These are phyloP conservation scores for Schoenoplectus triqueter DNA, from an alignment of 202 grass and related monocot genomes.

Conservation along the genomic window DNA sequence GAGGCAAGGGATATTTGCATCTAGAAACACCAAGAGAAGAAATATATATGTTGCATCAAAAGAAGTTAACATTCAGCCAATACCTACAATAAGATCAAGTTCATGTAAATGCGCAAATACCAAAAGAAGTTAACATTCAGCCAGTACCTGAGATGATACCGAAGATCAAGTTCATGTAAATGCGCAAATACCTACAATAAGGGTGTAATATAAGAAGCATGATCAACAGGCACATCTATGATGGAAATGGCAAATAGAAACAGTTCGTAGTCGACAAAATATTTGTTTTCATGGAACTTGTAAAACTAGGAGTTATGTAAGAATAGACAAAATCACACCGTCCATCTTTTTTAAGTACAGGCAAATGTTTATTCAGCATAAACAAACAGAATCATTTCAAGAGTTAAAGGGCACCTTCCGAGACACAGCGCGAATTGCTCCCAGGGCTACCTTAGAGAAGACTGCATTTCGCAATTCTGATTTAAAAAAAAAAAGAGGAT, in stretches of 20 bases:
- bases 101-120: slow-evolving; percentile 97
- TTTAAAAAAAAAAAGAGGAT: slow-evolving; percentile 28
- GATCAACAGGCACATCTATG: slow-evolving; percentile 8
- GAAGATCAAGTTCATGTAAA: slow-evolving; percentile 97
- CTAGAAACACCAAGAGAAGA: not conserved
- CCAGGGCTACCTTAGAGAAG: slow-evolving; percentile 94
- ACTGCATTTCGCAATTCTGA: slow-evolving; percentile 90
- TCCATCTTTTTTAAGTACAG: slow-evolving; percentile 19
- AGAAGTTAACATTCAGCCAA: slow-evolving; percentile 17
- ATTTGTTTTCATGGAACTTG: not conserved
- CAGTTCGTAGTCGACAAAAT: not conserved
- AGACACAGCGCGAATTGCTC: slow-evolving; percentile 91
- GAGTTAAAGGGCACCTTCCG: slow-evolving; percentile 56
- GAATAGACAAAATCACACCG: not conserved
- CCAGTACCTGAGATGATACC: slow-evolving; percentile 90
- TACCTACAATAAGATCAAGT: slow-evolving; percentile 97
- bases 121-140: slow-evolving; percentile 33
- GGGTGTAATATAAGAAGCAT: not conserved
- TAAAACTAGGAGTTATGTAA: not conserved
- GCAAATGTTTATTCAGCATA: slow-evolving; percentile 17
- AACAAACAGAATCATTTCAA: slow-evolving; percentile 35
- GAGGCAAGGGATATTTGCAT: slow-evolving; percentile 40
- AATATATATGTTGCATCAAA: not conserved
- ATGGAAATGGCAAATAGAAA: not conserved
- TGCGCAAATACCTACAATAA: slow-evolving; percentile 84